Evolutionary conservation across 257 asterid genomes (phyloP).

Genomic region (Euphrasia confusa): DNA sequence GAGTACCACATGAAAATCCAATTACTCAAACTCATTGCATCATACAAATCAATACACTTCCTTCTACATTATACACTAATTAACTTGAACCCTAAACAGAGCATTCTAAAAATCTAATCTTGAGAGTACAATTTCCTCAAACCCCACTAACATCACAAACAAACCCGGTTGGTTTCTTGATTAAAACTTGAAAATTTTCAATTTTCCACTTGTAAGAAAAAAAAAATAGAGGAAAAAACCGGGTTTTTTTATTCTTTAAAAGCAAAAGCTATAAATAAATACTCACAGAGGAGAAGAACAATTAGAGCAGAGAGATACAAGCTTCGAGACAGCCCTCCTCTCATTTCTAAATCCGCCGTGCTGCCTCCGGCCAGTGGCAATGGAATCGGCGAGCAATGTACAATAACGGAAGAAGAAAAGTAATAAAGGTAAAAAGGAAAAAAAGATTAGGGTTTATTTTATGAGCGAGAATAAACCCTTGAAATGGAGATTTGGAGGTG

Average conservation of each 20-base stretch:
- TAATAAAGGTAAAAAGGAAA: neutral
- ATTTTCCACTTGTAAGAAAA: neutral
- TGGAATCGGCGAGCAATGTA: constrained; percentile 23
- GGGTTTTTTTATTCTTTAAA: neutral
- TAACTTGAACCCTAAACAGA: constrained; percentile 15
- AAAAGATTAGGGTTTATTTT: neutral
- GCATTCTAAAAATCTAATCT: constrained; percentile 5
- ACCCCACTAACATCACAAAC: constrained; percentile 24
- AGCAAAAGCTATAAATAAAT: constrained; percentile 13
- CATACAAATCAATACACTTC: neutral
- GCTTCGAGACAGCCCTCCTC: constrained; percentile 34
- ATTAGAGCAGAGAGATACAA: constrained; percentile 30
- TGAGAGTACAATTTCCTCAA: constrained; percentile 9
- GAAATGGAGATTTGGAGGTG: constrained; percentile 19
- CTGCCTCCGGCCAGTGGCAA: constrained; percentile 26
- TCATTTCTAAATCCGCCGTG: constrained; percentile 39
- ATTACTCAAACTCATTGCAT: constrained; percentile 9
- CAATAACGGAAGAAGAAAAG: neutral
- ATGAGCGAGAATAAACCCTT: constrained; percentile 13
- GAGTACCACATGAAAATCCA: neutral
- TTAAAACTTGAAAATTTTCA: neutral
- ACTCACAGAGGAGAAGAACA: constrained; percentile 51
- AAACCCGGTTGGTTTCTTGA: constrained; percentile 16
- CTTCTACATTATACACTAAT: neutral
- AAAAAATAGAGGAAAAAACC: constrained; percentile 16